phyloP scores from a whole-genome alignment of 768 basidiomycete species.

The Cystofilobasidium bisporidii region DNA sequence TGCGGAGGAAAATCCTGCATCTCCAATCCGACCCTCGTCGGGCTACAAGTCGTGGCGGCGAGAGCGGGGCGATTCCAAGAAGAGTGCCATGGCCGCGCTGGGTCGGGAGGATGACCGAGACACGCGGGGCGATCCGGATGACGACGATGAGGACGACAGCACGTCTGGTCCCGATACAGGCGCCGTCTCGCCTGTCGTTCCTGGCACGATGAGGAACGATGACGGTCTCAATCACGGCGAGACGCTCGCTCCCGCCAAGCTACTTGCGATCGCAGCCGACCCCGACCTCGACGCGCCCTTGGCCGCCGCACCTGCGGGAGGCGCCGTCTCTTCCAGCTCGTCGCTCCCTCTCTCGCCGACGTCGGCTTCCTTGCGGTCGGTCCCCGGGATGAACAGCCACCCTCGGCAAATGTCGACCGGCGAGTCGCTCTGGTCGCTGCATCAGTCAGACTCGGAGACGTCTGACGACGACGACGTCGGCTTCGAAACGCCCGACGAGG shows the following conservation, averaged over 20 bases:
- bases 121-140: not conserved
- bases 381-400: not conserved
- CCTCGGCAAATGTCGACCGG: conserved; percentile 2
- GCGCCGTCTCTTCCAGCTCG: too few species aligned
- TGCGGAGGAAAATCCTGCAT: not conserved
- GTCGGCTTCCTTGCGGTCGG: not conserved
- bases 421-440: conserved; percentile 22
- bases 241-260: not conserved
- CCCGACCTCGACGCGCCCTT: not conserved
- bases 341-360: not conserved
- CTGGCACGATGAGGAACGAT: too few species aligned
- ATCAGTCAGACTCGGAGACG: not conserved
- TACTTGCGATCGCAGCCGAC: not conserved
- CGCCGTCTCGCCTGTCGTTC: not conserved
- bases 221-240: not conserved
- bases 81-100: not conserved
- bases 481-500: conserved; percentile 24
- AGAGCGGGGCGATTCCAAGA: not conserved
- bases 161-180: too few species aligned
- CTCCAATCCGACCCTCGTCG: not conserved
- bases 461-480: conserved; percentile 9
- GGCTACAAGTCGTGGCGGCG: conserved; percentile 1
- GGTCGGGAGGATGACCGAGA: not conserved
- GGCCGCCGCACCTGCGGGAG: not conserved
- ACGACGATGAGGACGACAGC: not conserved